Evolutionary conservation across 257 asterid genomes (phyloP).

Genomic region (Handroanthus guayacan): DNA sequence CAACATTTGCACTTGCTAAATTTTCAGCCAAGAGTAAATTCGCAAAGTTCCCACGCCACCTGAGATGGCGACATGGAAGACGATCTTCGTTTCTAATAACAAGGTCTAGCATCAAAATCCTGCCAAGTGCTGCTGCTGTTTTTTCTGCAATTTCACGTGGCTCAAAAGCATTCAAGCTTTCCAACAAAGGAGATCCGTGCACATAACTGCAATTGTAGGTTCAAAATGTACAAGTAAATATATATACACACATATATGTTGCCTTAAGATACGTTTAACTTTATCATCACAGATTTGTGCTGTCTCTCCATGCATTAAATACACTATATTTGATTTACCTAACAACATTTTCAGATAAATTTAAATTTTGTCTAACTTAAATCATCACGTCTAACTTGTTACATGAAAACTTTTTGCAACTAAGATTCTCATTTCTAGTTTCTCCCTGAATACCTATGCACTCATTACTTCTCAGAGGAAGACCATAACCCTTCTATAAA

Average conservation of each 20-base stretch:
- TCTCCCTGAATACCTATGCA: not conserved
- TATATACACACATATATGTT: not conserved
- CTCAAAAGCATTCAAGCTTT: constrained; percentile 82
- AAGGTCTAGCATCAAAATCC: constrained; percentile 93
- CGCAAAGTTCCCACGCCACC: constrained; percentile 97
- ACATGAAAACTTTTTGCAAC: constrained; percentile 10
- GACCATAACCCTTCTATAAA: not conserved
- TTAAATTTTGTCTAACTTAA: constrained; percentile 26
- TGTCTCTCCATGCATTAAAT: constrained; percentile 7
- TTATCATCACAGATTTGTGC: constrained; percentile 13
- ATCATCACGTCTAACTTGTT: constrained; percentile 15
- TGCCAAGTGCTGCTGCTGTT: constrained; percentile 89
- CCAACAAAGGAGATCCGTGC: constrained; percentile 92
- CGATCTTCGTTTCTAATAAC: constrained; percentile 98
- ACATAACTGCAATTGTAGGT: constrained; percentile 64
- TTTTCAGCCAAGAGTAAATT: constrained; percentile 86
- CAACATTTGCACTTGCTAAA: constrained; percentile 58
- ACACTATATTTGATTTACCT: constrained; percentile 9
- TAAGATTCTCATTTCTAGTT: constrained; percentile 23
- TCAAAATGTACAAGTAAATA: constrained; percentile 21
- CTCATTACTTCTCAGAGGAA: constrained; percentile 14
- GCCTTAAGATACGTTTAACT: constrained; percentile 9
- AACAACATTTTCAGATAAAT: constrained; percentile 6
- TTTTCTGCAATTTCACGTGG: constrained; percentile 83
- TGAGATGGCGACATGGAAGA: constrained; percentile 94